Percentiles rank a stretch among this genome's conserved stretches.
Conservation (phyloP, 2,329 filamentous ascomycete species). For the Verticillium isaacii region DNA sequence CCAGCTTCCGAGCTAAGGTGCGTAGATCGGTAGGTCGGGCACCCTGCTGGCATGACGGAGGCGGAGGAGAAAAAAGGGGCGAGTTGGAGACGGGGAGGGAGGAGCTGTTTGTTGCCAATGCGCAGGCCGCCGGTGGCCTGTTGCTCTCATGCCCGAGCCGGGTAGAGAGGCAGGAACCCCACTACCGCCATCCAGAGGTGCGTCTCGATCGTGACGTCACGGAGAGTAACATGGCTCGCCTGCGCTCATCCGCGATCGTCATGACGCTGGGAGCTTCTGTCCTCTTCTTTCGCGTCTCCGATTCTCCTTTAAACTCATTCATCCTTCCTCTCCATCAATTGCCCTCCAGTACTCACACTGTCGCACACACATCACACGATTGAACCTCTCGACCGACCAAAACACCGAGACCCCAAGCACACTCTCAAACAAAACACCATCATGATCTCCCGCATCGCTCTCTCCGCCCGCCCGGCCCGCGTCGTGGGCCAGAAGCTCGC, state of each 20-base stretch:
- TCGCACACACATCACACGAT: neutral
- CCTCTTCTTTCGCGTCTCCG: neutral
- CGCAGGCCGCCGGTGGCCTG: too few species aligned
- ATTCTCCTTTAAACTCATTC: neutral
- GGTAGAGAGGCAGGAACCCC: too few species aligned
- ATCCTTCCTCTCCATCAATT: neutral
- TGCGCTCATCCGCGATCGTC: neutral
- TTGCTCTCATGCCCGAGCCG: too few species aligned
- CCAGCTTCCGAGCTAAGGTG: too few species aligned
- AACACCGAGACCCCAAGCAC: neutral
- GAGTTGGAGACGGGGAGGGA: too few species aligned
- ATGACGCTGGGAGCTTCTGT: too few species aligned
- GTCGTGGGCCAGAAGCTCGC: slow-evolving; percentile 12
- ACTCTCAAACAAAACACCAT: slow-evolving; percentile 4
- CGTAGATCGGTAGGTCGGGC: too few species aligned
- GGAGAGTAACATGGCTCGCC: neutral
- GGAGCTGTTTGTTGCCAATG: too few species aligned
- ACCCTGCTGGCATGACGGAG: too few species aligned
- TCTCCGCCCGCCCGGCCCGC: slow-evolving; percentile 17
- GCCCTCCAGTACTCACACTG: neutral
- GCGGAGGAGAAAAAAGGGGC: too few species aligned
- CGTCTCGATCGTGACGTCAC: neutral
- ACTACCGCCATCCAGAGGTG: too few species aligned
- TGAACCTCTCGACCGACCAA: neutral
- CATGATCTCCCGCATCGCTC: slow-evolving; percentile 26